Base-by-base conservation (phyloP, 192 early-diverging fungal species). In the Piromyces finnis region DNA sequence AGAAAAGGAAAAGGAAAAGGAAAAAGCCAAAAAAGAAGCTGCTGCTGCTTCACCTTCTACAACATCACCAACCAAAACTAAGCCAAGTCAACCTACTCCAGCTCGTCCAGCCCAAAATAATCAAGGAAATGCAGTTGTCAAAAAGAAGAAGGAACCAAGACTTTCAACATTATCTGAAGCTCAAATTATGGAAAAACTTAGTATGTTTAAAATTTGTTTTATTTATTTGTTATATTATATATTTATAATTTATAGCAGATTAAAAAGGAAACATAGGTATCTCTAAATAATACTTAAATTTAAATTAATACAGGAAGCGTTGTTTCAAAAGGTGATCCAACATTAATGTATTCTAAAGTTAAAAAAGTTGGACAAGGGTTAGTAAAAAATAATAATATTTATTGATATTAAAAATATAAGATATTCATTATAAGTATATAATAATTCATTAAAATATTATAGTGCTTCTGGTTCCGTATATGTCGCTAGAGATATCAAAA, bases 151-250 rank as follows among this genome's bases (percentile, higher is more conserved):
- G 30, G 92, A 94, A 81, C 93, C 89, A 77, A 87, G 96, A 78
- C 89, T 94, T 83, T 93, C 93, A 78, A 94, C 94, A 37, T 88
- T 97, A 92, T 90, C 94, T 16, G 96, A 99, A 83, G 87, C 92
- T 28, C 95, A 99, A 83, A 93, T 98, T 78, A 97, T 99, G 95
- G 93, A 96, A 79, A 94, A 91, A 85, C 85, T 99, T 83, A 88
- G 94, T 83, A 88, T 79, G 80, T 82, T n/a, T 59, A 51, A 51
- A 22, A 51, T 37, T 35, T 35, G 12, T 35, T 35, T 35, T 7
- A 35, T 35, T 35, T 35, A 7, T 7, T 35, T 35, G 3, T 35
- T 35, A 35, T 35, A 35, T 35, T 35, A 35, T 35, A 7, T 35
- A 35, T 35, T 35, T n/a, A n/a, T n/a, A n/a, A n/a, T n/a, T n/a